These are phyloP conservation scores for Hyaloscypha bicolor DNA, from an alignment of 495 filamentous ascomycete genomes.

Conservation along the genomic window DNA sequence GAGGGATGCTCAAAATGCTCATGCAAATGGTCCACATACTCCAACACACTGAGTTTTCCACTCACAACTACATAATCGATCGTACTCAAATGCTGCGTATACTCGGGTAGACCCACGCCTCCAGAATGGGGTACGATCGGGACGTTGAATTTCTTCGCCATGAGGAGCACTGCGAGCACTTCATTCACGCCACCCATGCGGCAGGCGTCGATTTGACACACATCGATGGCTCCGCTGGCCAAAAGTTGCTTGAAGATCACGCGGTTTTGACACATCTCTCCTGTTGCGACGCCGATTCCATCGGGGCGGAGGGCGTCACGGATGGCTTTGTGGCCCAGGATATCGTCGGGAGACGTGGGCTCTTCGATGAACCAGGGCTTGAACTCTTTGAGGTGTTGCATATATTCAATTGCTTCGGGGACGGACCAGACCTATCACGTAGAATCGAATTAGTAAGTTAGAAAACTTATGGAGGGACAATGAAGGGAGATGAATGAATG, in stretches of 20 bases:
- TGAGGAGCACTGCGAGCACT: slow-evolving; percentile 84
- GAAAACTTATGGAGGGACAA: not conserved
- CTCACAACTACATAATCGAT: slow-evolving; percentile 92
- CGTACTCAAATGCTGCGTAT: slow-evolving; percentile 90
- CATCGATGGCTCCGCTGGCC: slow-evolving; percentile 75
- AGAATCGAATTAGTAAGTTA: no score
- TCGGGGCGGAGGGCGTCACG: slow-evolving; percentile 73
- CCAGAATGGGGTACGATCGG: slow-evolving; percentile 89
- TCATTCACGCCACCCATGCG: slow-evolving; percentile 91
- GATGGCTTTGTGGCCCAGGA: slow-evolving; percentile 85
- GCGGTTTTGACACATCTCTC: slow-evolving; percentile 96
- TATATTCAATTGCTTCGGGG: slow-evolving; percentile 87
- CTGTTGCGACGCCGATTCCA: slow-evolving; percentile 85
- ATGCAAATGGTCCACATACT: slow-evolving; percentile 93
- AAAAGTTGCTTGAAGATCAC: slow-evolving; percentile 94
- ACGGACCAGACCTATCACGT: slow-evolving; percentile 73
- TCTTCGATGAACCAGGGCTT: slow-evolving; percentile 98
- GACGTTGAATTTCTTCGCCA: slow-evolving; percentile 83
- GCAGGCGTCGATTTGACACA: slow-evolving; percentile 92
- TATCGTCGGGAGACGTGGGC: slow-evolving; percentile 92
- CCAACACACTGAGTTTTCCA: slow-evolving; percentile 78
- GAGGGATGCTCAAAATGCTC: slow-evolving; percentile 88
- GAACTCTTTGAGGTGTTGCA: slow-evolving; percentile 80
- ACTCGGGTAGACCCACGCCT: slow-evolving; percentile 89
- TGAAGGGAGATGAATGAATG: not conserved